These are phyloP conservation scores for Chiua sp. DNA, from an alignment of 1,284 basidiomycete species.

Conservation along the genomic window DNA sequence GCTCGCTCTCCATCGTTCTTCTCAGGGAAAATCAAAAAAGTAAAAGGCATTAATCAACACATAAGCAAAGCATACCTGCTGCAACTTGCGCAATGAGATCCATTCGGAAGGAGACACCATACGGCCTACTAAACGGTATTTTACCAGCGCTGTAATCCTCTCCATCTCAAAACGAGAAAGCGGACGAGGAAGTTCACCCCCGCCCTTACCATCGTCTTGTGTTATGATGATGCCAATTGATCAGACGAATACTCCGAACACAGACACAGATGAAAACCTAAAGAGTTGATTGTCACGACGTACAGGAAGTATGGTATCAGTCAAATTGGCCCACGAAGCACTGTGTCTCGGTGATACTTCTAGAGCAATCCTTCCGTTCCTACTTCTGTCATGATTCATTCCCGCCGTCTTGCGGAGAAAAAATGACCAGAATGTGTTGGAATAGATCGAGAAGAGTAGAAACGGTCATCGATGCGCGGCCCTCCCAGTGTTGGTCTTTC, in stretches of 20 bases:
- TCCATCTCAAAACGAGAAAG: slow-evolving; percentile 32
- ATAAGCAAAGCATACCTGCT: slow-evolving; percentile 42
- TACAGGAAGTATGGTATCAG: slow-evolving; percentile 13
- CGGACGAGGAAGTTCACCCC: slow-evolving; percentile 28
- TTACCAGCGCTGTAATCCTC: slow-evolving; percentile 21
- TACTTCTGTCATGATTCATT: not conserved
- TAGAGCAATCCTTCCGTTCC: slow-evolving; percentile 17
- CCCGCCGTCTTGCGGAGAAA: not conserved
- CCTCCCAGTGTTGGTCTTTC: slow-evolving; percentile 29
- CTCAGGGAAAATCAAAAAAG: not conserved
- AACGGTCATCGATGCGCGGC: slow-evolving; percentile 22
- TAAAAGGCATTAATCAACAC: not conserved
- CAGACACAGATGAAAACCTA: not conserved
- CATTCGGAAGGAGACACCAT: slow-evolving; percentile 36
- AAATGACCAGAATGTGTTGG: slow-evolving; percentile 6
- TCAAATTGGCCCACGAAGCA: slow-evolving; percentile 11
- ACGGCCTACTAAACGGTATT: slow-evolving; percentile 5
- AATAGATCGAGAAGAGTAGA: slow-evolving; percentile 24
- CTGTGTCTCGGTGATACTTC: slow-evolving; percentile 28
- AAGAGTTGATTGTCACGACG: not conserved
- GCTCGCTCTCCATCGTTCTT: slow-evolving; percentile 45
- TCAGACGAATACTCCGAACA: not conserved
- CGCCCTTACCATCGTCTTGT: slow-evolving; percentile 21
- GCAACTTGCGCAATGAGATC: slow-evolving; percentile 52
- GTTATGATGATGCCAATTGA: not conserved